A percentile compares a stretch with the other conserved stretches of the same genome.
Evolutionary conservation across 2,329 filamentous ascomycete species (phyloP).

Genomic region (Fusarium sororula): DNA sequence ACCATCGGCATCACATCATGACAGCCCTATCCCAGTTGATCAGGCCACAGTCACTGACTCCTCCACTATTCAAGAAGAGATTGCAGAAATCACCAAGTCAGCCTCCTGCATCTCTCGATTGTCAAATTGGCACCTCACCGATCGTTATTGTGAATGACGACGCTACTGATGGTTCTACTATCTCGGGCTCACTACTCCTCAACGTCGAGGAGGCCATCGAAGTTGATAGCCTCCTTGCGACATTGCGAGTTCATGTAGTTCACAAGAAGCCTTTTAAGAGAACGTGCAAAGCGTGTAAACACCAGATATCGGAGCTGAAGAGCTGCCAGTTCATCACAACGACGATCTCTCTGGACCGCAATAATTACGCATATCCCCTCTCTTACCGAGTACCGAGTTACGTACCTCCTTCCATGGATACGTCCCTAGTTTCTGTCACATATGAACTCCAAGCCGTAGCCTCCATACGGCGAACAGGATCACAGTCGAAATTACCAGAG

Average conservation of each 20-base stretch:
- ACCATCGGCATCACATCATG: not conserved
- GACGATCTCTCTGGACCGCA: not conserved
- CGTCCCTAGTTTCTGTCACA: constrained; percentile 73
- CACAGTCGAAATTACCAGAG: constrained; percentile 47
- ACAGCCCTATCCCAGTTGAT: constrained; percentile 2
- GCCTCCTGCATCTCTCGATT: constrained; percentile 2
- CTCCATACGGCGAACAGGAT: constrained; percentile 63
- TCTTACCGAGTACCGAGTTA: constrained; percentile 85
- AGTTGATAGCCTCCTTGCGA: constrained; percentile 12
- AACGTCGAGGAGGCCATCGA: not conserved
- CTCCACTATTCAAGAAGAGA: not conserved
- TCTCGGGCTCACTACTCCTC: constrained; percentile 11
- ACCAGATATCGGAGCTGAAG: constrained; percentile 22
- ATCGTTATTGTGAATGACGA: constrained; percentile 3
- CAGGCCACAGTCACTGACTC: not conserved
- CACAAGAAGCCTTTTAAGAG: constrained; percentile 30
- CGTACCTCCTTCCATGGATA: constrained; percentile 81
- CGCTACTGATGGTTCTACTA: not conserved
- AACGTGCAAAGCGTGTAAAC: constrained; percentile 27
- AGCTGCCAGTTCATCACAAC: constrained; percentile 19
- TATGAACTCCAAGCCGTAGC: constrained; percentile 79
- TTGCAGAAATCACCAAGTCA: not conserved
- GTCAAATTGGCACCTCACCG: constrained; percentile 5
- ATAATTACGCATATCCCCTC: constrained; percentile 73
- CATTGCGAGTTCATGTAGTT: not conserved